Evolutionary conservation across 768 basidiomycete genomes (phyloP).

Genomic region (Gymnopilus dilepis): DNA sequence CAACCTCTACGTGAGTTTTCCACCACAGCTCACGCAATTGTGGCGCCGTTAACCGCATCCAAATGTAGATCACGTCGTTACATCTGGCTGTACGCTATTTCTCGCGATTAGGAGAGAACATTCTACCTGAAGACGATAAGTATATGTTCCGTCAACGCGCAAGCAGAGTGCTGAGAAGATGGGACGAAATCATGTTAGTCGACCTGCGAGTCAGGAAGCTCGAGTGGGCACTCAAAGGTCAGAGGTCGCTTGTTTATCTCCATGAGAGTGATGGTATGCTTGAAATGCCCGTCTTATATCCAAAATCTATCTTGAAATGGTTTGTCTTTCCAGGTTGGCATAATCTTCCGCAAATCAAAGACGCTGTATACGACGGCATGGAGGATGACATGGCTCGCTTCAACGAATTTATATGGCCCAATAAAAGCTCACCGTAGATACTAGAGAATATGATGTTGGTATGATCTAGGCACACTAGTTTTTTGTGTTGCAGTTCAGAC

Average conservation of each 20-base stretch:
- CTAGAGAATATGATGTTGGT: background rate
- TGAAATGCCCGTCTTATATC: too few species aligned
- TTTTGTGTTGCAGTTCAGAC: background rate
- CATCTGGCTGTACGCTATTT: background rate
- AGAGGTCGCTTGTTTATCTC: background rate
- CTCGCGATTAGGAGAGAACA: background rate
- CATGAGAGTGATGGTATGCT: background rate
- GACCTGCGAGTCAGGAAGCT: background rate
- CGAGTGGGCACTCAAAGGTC: background rate
- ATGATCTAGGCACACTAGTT: too few species aligned
- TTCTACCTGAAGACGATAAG: background rate
- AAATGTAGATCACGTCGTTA: background rate
- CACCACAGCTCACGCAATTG: too few species aligned
- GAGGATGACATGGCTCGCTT: background rate
- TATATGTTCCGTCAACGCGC: background rate
- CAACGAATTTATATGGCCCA: background rate
- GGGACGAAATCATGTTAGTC: background rate
- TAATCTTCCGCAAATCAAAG: background rate
- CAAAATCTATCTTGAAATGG: background rate
- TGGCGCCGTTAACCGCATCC: too few species aligned
- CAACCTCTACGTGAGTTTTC: background rate
- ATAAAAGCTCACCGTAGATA: background rate
- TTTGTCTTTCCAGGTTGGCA: background rate
- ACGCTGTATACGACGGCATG: background rate
- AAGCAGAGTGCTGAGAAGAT: background rate